These are phyloP conservation scores for Jatropha multifida DNA, from an alignment of 441 rosid genomes.

Conservation along the genomic window DNA sequence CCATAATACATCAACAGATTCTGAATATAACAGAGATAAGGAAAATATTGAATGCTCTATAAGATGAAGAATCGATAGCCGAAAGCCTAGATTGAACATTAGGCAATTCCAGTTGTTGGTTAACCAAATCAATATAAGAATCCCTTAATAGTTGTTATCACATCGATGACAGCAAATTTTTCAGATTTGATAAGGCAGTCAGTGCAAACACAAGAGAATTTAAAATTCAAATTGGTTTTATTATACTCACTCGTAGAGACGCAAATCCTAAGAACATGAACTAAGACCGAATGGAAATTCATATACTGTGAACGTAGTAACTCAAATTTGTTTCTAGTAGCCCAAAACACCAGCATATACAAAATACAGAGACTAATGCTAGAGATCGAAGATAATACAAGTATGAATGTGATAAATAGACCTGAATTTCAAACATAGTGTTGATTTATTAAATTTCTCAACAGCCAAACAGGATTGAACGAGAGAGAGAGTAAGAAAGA, in stretches of 20 bases:
- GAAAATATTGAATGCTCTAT: not conserved
- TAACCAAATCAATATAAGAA: no score
- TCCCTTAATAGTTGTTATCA: no score
- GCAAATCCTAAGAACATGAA: not conserved
- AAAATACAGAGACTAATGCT: not conserved
- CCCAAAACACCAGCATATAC: not conserved
- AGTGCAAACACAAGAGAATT: not conserved
- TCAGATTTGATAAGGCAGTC: not conserved
- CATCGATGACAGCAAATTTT: not conserved
- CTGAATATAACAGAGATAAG: not conserved
- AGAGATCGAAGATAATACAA: not conserved
- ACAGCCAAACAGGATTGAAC: not conserved
- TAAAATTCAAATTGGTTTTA: no score
- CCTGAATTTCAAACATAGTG: not conserved
- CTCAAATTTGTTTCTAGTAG: not conserved
- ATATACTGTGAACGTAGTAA: not conserved
- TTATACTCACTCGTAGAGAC: no score
- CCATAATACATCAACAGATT: not conserved
- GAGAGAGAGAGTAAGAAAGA: not conserved
- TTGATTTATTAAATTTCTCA: not conserved
- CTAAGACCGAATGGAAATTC: not conserved
- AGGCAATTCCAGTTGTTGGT: no score
- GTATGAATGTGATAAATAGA: not conserved
- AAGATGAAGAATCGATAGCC: not conserved
- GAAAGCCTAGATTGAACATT: not conserved